phyloP scores from a whole-genome alignment of 2,329 filamentous ascomycete genomes.

The Stemphylium lycopersici region DNA sequence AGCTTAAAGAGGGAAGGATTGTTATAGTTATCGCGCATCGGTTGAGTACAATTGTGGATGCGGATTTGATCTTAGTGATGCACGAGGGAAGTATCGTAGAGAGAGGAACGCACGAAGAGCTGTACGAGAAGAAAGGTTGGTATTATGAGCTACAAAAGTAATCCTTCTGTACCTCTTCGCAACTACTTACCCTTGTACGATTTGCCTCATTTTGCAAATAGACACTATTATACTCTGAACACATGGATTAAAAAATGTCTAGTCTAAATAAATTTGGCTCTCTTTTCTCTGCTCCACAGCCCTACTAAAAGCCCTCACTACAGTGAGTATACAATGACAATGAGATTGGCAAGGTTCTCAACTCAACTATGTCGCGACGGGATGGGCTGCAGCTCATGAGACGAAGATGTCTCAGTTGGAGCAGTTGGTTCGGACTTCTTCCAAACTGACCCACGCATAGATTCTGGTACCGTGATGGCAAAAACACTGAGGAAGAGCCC shows the following conservation, averaged over 20 bases:
- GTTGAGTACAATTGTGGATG: constrained; percentile 79
- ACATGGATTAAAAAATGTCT: too few relatives aligned
- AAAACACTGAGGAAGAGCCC: neutral
- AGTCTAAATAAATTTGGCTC: too few relatives aligned
- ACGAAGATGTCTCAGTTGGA: neutral
- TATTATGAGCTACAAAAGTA: neutral
- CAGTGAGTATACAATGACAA: too few relatives aligned
- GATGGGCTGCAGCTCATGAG: neutral
- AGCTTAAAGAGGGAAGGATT: constrained; percentile 63
- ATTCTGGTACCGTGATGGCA: neutral
- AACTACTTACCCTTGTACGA: too few relatives aligned
- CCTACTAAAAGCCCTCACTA: too few relatives aligned
- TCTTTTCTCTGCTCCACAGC: too few relatives aligned
- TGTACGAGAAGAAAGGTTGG: neutral
- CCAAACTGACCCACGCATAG: neutral
- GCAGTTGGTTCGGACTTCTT: neutral
- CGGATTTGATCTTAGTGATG: constrained; percentile 56
- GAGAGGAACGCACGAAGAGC: constrained; percentile 14
- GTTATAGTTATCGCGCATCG: constrained; percentile 74
- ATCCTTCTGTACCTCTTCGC: too few relatives aligned
- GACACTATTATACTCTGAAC: too few relatives aligned
- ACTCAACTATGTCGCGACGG: too few relatives aligned
- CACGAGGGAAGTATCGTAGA: constrained; percentile 12
- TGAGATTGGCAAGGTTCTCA: too few relatives aligned
- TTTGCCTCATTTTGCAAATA: too few relatives aligned